A percentile compares a stretch with the other conserved stretches of the same genome.
phyloP scores from a whole-genome alignment of 441 rosid species.

The Breynia disticha region DNA sequence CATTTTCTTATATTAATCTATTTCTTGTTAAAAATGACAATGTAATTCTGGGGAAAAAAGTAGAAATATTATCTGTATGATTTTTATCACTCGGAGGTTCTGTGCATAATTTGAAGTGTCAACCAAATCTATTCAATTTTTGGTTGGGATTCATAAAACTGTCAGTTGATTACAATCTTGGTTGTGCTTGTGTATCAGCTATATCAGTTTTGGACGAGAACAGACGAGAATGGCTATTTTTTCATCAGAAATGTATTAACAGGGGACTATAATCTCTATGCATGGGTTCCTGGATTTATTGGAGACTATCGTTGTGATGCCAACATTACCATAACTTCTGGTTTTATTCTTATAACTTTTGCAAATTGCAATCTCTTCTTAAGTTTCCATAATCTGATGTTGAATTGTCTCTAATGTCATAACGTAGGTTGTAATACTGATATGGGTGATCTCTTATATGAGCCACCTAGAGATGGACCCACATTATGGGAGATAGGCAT shows the following conservation, averaged over 20 bases:
- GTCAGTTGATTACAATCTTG: neutral
- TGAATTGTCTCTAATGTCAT: too few relatives aligned
- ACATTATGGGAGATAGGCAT: slow-evolving; percentile 92
- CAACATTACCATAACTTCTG: slow-evolving; percentile 36
- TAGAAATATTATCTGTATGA: neutral
- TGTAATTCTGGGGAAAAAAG: neutral
- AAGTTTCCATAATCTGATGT: too few relatives aligned
- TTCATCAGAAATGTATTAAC: slow-evolving; percentile 28
- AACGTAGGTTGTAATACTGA: slow-evolving; percentile 48
- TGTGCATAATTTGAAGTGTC: neutral
- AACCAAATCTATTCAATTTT: neutral
- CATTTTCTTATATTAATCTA: too few relatives aligned
- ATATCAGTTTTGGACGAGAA: slow-evolving; percentile 65
- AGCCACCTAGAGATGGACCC: slow-evolving; percentile 83
- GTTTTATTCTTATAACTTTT: slow-evolving; percentile 18
- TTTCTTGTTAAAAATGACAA: too few relatives aligned
- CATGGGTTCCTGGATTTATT: slow-evolving; percentile 61
- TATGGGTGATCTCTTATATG: slow-evolving; percentile 53
- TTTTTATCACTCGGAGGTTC: neutral
- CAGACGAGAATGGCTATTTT: slow-evolving; percentile 46
- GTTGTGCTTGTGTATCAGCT: slow-evolving; percentile 15
- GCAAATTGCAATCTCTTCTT: neutral
- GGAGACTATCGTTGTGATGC: slow-evolving; percentile 46
- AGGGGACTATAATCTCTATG: slow-evolving; percentile 46
- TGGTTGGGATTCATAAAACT: neutral